A percentile compares a stretch with the other conserved stretches of the same genome.
Evolutionary conservation across 352 stramenopile species (phyloP).

Genomic region (Pythium brachiatum): DNA sequence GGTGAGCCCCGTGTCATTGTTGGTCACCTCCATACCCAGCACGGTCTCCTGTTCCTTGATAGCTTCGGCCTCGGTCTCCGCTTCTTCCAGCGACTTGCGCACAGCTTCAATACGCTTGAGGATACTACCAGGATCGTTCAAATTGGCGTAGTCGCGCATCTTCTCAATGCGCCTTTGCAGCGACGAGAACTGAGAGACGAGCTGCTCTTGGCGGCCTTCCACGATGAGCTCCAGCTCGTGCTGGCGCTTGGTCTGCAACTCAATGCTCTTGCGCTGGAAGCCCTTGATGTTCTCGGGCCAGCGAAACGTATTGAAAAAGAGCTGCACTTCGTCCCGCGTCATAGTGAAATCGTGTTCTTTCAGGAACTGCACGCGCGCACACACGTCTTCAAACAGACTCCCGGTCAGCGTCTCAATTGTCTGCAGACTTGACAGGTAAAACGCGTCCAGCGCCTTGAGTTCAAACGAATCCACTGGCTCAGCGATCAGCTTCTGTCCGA

Average conservation of each 20-base stretch:
- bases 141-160: conserved; percentile 85
- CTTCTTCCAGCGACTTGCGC: conserved; percentile 78
- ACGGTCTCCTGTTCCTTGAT: conserved; percentile 89
- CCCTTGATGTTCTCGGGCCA: conserved; percentile 91
- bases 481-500: conserved; percentile 81
- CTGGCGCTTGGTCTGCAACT: conserved; percentile 89
- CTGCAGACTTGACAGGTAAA: conserved; percentile 73
- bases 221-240: conserved; percentile 88
- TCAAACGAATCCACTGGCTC: conserved; percentile 90
- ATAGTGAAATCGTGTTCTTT: conserved; percentile 87
- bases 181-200: conserved; percentile 70
- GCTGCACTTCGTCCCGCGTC: conserved; percentile 86
- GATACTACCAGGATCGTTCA: conserved; percentile 75
- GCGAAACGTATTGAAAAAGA: conserved; percentile 88
- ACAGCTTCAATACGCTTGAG: conserved; percentile 79
- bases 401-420: conserved; percentile 67
- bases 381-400: conserved; percentile 78
- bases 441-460: conserved; percentile 86
- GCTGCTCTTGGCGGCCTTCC: conserved; percentile 87
- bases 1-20: conserved; percentile 74
- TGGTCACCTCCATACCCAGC: conserved; percentile 78
- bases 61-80: conserved; percentile 74
- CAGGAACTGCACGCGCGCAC: conserved; percentile 82
- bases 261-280: conserved; percentile 89
- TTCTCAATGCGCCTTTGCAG: conserved; percentile 89